Percentiles rank a stretch among this genome's conserved stretches.
phyloP scores from a whole-genome alignment of 2,329 filamentous ascomycete genomes.

The Aspergillus sp. region DNA sequence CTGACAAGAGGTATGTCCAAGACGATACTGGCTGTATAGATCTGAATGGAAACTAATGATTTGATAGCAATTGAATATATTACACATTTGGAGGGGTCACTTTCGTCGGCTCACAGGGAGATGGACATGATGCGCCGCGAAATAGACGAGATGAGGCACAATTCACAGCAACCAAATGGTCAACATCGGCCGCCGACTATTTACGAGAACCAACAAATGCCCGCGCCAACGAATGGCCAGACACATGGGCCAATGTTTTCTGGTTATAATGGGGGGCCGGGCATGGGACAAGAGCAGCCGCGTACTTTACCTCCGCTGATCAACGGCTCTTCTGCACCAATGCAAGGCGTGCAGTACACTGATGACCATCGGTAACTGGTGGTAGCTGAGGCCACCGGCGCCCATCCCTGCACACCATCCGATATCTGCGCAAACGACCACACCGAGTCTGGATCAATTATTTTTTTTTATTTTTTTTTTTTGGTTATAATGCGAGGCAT shows the following conservation, averaged over 20 bases:
- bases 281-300: slow-evolving; percentile 41
- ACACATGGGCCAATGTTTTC: slow-evolving; percentile 30
- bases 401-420: no score
- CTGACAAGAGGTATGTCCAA: slow-evolving; percentile 43
- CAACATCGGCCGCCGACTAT: slow-evolving; percentile 32
- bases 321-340: slow-evolving; percentile 44
- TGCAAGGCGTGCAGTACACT: slow-evolving; percentile 54
- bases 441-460: no score
- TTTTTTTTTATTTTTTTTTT: no score
- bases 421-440: no score
- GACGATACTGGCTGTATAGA: background rate
- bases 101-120: slow-evolving; percentile 40
- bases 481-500: no score
- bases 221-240: slow-evolving; percentile 35
- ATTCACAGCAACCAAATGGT: slow-evolving; percentile 34
- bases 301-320: slow-evolving; percentile 49
- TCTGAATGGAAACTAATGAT: slow-evolving; percentile 14
- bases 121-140: slow-evolving; percentile 36
- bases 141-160: slow-evolving; percentile 41
- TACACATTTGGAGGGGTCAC: slow-evolving; percentile 41
- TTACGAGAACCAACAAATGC: slow-evolving; percentile 38
- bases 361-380: slow-evolving; percentile 43
- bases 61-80: slow-evolving; percentile 50
- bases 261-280: slow-evolving; percentile 27
- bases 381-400: background rate